phyloP scores from a whole-genome alignment of 78 protist species.

The Tieghemostelium lacteum region DNA sequence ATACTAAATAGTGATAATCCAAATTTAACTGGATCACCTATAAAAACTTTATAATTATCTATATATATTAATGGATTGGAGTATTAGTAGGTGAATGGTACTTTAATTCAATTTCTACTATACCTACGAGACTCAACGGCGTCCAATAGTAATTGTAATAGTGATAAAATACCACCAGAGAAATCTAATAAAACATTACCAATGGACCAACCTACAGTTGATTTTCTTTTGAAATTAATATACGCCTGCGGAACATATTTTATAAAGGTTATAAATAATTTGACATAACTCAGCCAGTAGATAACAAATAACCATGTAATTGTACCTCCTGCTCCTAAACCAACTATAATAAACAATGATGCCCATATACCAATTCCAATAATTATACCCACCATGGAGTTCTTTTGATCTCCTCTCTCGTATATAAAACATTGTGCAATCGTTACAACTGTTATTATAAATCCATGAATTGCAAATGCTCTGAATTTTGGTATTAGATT shows the following conservation, averaged over 20 bases:
- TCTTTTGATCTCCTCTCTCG: conserved; percentile 74
- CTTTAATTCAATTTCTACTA: neutral
- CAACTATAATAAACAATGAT: conserved; percentile 15
- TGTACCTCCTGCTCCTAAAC: neutral
- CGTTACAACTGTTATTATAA: conserved; percentile 74
- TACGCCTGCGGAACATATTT: conserved; percentile 93
- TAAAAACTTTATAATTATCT: conserved; percentile 75
- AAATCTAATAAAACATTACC: conserved; percentile 92
- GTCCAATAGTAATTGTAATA: conserved; percentile 87
- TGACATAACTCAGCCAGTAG: conserved; percentile 74
- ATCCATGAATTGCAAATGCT: conserved; percentile 92
- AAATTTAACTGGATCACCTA: conserved; percentile 92
- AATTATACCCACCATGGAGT: neutral
- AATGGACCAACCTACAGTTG: conserved; percentile 94
- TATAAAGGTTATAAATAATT: conserved; percentile 84
- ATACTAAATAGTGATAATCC: conserved; percentile 87
- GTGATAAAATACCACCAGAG: conserved; percentile 90
- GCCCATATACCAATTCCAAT: conserved; percentile 18
- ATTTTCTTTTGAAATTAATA: conserved; percentile 82
- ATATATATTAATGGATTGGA: neutral
- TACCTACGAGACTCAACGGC: conserved; percentile 35
- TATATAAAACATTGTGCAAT: conserved; percentile 85
- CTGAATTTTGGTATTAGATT: neutral
- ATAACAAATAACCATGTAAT: conserved; percentile 68
- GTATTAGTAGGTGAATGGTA: neutral